A percentile compares a stretch with the other conserved stretches of the same genome.
Evolutionary conservation across 1,139 yeast species (phyloP).

Genomic region (Candida frijolesensis): DNA sequence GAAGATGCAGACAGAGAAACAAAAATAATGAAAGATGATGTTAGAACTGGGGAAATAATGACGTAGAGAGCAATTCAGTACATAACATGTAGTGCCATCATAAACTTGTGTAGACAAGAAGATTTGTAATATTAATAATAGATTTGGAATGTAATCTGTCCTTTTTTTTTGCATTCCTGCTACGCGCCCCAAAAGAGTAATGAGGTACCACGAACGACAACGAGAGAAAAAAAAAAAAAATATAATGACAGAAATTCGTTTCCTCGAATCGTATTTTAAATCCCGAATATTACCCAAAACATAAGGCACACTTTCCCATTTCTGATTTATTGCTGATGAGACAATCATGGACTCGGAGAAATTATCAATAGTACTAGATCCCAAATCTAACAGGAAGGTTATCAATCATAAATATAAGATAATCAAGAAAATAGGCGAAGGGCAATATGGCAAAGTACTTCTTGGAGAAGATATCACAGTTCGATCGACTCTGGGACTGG

Average conservation of each 20-base stretch:
- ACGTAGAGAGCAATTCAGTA: not conserved
- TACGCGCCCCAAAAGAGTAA: not conserved
- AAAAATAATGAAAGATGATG: constrained; percentile 28
- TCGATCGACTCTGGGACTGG: not conserved
- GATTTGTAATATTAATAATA: constrained; percentile 4
- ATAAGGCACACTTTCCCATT: not conserved
- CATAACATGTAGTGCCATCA: too few relatives aligned
- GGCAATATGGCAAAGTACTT: constrained; percentile 48
- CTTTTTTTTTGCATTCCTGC: not conserved
- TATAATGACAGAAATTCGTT: too few relatives aligned
- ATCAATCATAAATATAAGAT: constrained; percentile 39
- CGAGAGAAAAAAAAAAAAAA: too few relatives aligned
- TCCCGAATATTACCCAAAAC: too few relatives aligned
- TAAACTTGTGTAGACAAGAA: not conserved
- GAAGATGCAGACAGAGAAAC: constrained; percentile 35
- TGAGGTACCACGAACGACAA: too few relatives aligned
- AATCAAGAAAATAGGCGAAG: constrained; percentile 44
- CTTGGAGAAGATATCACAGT: constrained; percentile 29
- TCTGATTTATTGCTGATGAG: not conserved
- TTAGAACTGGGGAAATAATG: constrained; percentile 24
- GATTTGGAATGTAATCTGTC: not conserved
- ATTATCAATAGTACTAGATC: constrained; percentile 35
- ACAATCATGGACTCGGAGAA: constrained; percentile 27
- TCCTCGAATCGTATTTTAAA: too few relatives aligned
- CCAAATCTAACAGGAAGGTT: constrained; percentile 31